Evolutionary conservation across 352 stramenopile genomes (phyloP), one percentile per base, ranked within the genome.

Genomic region (Globisporangium acanthophoron): DNA sequence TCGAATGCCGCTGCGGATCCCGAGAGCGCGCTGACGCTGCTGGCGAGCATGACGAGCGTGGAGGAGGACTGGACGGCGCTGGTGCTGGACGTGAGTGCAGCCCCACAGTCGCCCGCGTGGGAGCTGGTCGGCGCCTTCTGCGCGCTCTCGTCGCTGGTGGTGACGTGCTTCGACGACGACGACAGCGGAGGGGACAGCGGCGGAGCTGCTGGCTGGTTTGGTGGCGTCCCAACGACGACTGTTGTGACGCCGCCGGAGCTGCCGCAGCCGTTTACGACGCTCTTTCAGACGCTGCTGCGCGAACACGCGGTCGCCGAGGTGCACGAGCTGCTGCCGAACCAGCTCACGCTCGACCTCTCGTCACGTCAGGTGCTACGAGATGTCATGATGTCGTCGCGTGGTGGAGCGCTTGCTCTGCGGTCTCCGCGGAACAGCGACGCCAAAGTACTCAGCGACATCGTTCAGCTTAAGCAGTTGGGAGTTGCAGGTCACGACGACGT

Each of bases 101-200:
- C 45, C 0, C 53, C 65, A 39, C 49, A 43, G 3, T 43, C n/a
- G 11, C 39, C 18, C 4, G 57, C 45, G 2, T 49, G 27, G 20
- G 58, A 50, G 49, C 67, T 86, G 27, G 54, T 71, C 18, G 77
- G 79, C 16, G 66, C 65, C 15, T 52, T 90, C 16, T 88, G 69
- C 39, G 66, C 69, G 54, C 62, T 91, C 37, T 89, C 81, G 48
- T 91, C 81, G 58, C 64, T 92, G 21, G 77, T 90, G 21, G 48
- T 92, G 37, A 76, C 66, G 3, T 76, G 65, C 31, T 74, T 54
- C 29, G 72, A 83, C 40, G 21, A 53, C 45, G 24, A 43, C 37
- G 37, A 43, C 5, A 5, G 8, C 33, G 33, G 7, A 11, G 33
- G 47, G 7, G 44, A 48, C 24, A 40, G n/a, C 43, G 11, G 21